Percentiles rank a stretch among this genome's conserved stretches.
phyloP scores from a whole-genome alignment of 345 rosid species.

The Ailanthus altissimus region DNA sequence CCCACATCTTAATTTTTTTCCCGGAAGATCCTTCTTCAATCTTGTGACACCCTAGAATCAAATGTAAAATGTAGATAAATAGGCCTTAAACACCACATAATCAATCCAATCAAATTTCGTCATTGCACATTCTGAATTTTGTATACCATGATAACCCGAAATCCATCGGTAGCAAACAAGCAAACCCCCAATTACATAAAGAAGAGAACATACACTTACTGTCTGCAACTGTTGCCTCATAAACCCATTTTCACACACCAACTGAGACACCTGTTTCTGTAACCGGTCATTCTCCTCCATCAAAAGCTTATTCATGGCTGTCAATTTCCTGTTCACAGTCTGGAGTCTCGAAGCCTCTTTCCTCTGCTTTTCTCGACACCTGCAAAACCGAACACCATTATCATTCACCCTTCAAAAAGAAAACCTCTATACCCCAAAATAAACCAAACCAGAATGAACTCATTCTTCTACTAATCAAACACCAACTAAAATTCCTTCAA shows the following conservation, averaged over 20 bases:
- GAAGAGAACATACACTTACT: conserved; percentile 38
- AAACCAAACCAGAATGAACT: not conserved
- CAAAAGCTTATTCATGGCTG: conserved; percentile 95
- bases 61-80: not conserved
- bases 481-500: not conserved
- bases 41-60: not conserved
- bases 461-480: not conserved
- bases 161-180: not conserved
- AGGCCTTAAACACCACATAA: not conserved
- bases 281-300: conserved; percentile 99
- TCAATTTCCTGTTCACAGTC: conserved; percentile 87
- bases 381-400: conserved; percentile 35
- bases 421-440: conserved; percentile 11
- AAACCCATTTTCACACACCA: conserved; percentile 88
- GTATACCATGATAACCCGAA: not conserved
- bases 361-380: conserved; percentile 99
- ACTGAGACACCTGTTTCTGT: conserved; percentile 98
- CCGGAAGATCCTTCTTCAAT: not conserved
- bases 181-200: not conserved
- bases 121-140: not conserved
- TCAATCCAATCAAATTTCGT: not conserved
- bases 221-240: conserved; percentile 89
- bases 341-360: conserved; percentile 95
- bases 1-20: not conserved
- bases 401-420: conserved; percentile 22